Base-by-base conservation (phyloP, 2,329 filamentous ascomycete species). In the Rhinocladiella similis region DNA sequence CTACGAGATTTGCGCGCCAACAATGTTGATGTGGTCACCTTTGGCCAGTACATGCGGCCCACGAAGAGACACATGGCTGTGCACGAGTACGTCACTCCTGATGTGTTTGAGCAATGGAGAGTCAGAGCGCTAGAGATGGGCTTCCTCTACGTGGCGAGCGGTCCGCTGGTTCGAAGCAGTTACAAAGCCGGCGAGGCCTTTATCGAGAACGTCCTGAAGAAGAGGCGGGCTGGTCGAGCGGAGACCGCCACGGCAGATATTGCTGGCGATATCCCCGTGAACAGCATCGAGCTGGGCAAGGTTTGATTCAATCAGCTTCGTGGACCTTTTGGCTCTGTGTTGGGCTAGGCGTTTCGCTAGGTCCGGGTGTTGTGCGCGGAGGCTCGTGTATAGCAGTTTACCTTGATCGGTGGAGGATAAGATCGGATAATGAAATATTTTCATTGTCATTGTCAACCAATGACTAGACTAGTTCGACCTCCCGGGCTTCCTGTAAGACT, bases 1-100 rank as follows among this genome's bases (percentile, higher is more conserved):
- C 75, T 97, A 57, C 83, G 80, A 71, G 90, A 95, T 71, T 82
- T 99, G 12, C 84, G 94, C 56, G 86, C 86, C 63, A 83, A 85
- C 56, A 79, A 89, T 58, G 92, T 97, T 45, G 94, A 99, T 66
- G 91, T 99, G 12, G 91, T 99, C 56, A 99, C 94, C 0, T 99
- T 99, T 66, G 94, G 94, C n/a, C 94, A 99, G 78, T 99, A 99
- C 79, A 99, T 99, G 94, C 90, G 93, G 10, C 94, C 94, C 1
- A 99, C 94, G 3, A 99, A 97, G 80, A 85, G 93, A 43, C 94
- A 99, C 73, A 93, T 99, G 84, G 88, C 96, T 73, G 94, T 99
- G 29, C 89, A 96, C 69, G 91, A 93, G 72, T 99, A 99, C 72
- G 84, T 99, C 46, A 93, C 91, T 0, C 94, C 94, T 1, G 90